Evolutionary conservation across 192 early-diverging fungal species (phyloP), one percentile per base, ranked within the genome.

Genomic region (Mortierella antarctica): DNA sequence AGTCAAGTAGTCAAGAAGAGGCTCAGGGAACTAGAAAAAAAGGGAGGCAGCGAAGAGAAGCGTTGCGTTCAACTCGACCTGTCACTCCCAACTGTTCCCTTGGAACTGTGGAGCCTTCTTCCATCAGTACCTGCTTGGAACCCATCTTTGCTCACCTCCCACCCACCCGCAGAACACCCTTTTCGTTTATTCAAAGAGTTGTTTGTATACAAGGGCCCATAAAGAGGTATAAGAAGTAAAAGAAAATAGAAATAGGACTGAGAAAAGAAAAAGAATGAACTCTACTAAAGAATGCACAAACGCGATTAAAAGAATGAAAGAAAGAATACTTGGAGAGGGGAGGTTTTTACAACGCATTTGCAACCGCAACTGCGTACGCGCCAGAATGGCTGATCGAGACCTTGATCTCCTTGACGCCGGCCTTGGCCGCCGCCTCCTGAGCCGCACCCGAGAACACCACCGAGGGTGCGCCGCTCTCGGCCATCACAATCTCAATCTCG

Each of bases 311-410:
- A 7, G 53, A 58, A 71, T 44, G 71, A 76, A 63, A 57, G 65
- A 61, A 54, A 78, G 53, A 65, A 66, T 39, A 31, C 31, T 31
- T 31, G 31, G 31, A 63, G 56, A 51, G 45, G 65, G 15, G 20
- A 74, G 67, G 55, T 70, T 63, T 82, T 71, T 86, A 88, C 76
- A 83, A 87, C 59, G 66, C 93, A 68, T 83, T 89, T 80, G 96
- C 96, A 71, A 96, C 92, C 15, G 96, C 96, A 70, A 95, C 95
- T 51, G 94, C 93, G 84, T 96, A 97, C 15, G 88, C 86, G 59
- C 95, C 97, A 64, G 92, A 92, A 80, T 98, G 97, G 70, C 92
- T 95, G 77, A 98, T 98, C 18, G 95, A 94, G 21, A 98, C 94
- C 82, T 93, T 96, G 59, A 98, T 84, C 40, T 88, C 76, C 46